phyloP scores from a whole-genome alignment of 345 rosid genomes.

The Psidium guajava region DNA sequence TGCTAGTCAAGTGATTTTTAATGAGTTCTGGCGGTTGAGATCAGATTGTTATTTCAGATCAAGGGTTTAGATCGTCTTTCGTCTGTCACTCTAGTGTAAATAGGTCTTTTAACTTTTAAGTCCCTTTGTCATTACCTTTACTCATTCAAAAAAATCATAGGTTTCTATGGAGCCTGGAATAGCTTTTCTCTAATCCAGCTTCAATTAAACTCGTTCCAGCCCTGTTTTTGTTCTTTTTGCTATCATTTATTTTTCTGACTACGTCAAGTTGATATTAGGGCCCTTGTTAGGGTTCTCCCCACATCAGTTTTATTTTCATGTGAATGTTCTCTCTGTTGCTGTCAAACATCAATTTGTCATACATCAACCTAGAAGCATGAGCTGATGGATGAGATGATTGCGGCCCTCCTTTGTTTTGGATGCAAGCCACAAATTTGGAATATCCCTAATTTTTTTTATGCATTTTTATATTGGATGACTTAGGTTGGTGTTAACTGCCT shows the following conservation, averaged over 20 bases:
- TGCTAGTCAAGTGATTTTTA: neutral
- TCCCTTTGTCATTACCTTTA: too few relatives aligned
- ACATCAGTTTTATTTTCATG: neutral
- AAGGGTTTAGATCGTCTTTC: neutral
- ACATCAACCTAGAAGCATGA: neutral
- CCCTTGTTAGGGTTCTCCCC: neutral
- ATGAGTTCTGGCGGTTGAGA: neutral
- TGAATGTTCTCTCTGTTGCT: neutral
- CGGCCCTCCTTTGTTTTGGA: neutral
- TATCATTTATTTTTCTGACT: neutral
- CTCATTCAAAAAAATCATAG: too few relatives aligned
- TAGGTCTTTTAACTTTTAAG: too few relatives aligned
- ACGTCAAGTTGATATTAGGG: neutral
- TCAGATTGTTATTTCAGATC: too few relatives aligned
- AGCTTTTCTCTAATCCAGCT: neutral
- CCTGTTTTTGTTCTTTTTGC: neutral
- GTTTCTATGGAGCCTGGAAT: neutral
- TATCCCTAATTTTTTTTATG: neutral
- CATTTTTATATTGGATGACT: neutral
- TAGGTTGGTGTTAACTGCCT: neutral
- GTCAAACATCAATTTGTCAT: neutral
- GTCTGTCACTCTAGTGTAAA: neutral
- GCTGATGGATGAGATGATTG: neutral
- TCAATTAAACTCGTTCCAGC: neutral
- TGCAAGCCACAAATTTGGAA: neutral